phyloP scores from a whole-genome alignment of 2,329 filamentous ascomycete species.

The Neopestalotiopsis clavispora region DNA sequence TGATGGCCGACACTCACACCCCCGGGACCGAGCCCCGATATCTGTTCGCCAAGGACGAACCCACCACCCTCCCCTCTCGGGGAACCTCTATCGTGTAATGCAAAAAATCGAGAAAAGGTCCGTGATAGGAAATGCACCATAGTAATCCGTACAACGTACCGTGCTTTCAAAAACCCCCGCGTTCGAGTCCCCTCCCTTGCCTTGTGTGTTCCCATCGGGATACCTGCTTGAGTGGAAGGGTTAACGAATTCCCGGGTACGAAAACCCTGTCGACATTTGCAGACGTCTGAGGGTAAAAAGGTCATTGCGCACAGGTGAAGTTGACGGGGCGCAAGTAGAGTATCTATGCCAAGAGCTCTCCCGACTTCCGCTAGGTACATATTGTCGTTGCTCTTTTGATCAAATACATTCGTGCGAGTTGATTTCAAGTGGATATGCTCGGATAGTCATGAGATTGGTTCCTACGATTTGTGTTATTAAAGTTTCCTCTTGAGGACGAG shows the following conservation, averaged over 20 bases:
- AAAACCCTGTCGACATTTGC: background rate
- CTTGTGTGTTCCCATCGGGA: too few species aligned
- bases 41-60: background rate
- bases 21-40: background rate
- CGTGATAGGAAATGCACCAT: background rate
- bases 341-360: too few species aligned
- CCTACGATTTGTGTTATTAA: background rate
- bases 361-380: too few species aligned
- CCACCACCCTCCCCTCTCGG: background rate
- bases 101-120: background rate
- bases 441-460: too few species aligned
- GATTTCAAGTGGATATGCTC: too few species aligned
- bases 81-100: background rate
- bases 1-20: too few species aligned
- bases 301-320: background rate
- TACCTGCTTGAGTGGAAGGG: background rate
- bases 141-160: background rate
- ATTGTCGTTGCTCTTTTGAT: too few species aligned
- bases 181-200: too few species aligned
- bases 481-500: too few species aligned
- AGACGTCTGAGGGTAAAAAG: background rate
- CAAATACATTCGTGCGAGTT: too few species aligned
- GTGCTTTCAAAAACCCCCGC: too few species aligned
- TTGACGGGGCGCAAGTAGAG: background rate
- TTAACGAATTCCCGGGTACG: slow-evolving; percentile 1